Evolutionary conservation across 2,329 filamentous ascomycete species (phyloP), one percentile per base, ranked within the genome.

Genomic region (Elsinoe australis): DNA sequence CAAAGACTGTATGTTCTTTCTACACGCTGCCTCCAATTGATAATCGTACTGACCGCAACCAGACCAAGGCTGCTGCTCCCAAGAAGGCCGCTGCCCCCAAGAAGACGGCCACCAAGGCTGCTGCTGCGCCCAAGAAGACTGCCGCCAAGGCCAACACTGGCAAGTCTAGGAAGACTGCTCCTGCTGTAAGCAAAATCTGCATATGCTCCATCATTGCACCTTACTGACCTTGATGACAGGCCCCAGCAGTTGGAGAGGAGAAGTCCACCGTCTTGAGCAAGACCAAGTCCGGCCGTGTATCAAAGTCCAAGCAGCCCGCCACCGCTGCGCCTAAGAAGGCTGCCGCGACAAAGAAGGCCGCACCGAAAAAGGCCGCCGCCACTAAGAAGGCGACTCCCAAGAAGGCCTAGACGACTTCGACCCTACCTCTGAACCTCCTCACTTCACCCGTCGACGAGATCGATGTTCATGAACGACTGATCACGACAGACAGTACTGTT

Each of bases 271-370:
- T 83, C 41, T 70, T 88, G 46, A 78, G 76, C 65, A 89, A 86
- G 79, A 89, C 87, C 66, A 92, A 92, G 79, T 82, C 85, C 47
- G 87, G 87, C 41, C 83, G 87, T 57, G 83, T 94, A 59, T 79
- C 83, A 59, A 94, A 92, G 79, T 72, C 75, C 18, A 70, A n/a
- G n/a, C n/a, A n/a, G n/a, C n/a, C 73, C 29, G 69, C 72, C 50
- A 72, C 73, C 41, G 49, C 54, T 28, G 53, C 55, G 12, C 45
- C 52, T 29, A 59, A 59, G 54, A 58, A 60, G 52, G 72, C 72
- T 64, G 64, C 67, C 7, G 59, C 71, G 9, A 49, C 59, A 18
- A 64, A 64, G 51, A 76, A 75, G 65, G 62, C 65, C 12, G 53
- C 64, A 12, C 54, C 65, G 22, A 70, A 68, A 57, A 59, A 61